Conservation (phyloP, 2,329 filamentous ascomycete genomes). For the Akanthomyces dipterigenus region DNA sequence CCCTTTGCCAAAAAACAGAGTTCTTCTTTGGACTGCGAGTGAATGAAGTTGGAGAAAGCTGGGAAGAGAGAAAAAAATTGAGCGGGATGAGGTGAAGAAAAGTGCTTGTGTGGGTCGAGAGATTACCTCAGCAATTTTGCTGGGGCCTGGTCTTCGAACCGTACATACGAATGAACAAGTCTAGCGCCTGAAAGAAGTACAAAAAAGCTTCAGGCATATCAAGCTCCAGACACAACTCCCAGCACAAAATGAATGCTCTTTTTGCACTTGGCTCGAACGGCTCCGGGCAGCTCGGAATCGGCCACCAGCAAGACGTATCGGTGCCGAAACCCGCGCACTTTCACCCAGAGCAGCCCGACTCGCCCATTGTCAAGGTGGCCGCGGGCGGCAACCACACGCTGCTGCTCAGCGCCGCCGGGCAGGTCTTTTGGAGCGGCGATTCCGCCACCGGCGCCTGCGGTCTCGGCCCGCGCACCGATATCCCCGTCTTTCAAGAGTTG, state of each 20-base stretch:
- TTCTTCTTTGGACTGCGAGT: background rate
- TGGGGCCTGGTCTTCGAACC: background rate
- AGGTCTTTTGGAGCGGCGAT: slow-evolving; percentile 61
- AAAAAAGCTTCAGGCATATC: background rate
- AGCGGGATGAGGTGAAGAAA: slow-evolving; percentile 5
- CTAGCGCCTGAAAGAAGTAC: background rate
- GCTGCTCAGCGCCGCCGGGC: slow-evolving; percentile 53
- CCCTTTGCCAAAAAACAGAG: background rate
- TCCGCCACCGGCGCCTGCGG: slow-evolving; percentile 49
- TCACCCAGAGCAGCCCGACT: slow-evolving; percentile 29
- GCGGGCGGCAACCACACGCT: slow-evolving; percentile 87
- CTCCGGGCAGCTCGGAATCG: slow-evolving; percentile 66
- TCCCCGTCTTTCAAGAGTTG: slow-evolving; percentile 33
- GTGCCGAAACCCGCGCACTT: slow-evolving; percentile 58
- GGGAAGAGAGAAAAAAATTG: slow-evolving; percentile 12
- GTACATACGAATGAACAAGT: background rate
- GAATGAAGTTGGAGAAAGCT: slow-evolving; percentile 13
- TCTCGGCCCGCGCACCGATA: slow-evolving; percentile 23
- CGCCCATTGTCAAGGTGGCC: slow-evolving; percentile 33
- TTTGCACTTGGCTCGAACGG: slow-evolving; percentile 73
- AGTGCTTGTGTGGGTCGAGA: slow-evolving; percentile 1
- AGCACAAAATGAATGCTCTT: slow-evolving; percentile 40
- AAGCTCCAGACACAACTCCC: background rate
- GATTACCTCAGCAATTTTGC: slow-evolving; percentile 9
- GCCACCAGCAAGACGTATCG: slow-evolving; percentile 64